Evolutionary conservation across 139 green algal genomes (phyloP), one percentile per base, ranked within the genome.

Genomic region (Penium margaritaceum): DNA sequence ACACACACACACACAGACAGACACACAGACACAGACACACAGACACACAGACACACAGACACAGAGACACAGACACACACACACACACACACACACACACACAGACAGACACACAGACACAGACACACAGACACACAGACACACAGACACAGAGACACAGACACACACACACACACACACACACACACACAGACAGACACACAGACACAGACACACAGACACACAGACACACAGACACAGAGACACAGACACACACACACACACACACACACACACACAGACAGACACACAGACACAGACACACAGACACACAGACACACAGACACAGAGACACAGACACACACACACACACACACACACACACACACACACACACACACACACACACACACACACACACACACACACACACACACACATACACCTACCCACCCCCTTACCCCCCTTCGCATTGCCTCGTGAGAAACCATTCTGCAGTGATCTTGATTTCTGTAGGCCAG

Each of bases 111-210:
- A 51, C 41, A 51, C 41, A 51, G 9, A 51, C 41, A 51, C 41
- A 51, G 9, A 51, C 41, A 51, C 41, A 51, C 41, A 51, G 9
- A 51, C 41, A 51, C 41, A 51, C 41, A 51, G 9, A 51, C 41
- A 51, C 41, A 51, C 41, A 51, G 9, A 51, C 41, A 51, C 41
- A 51, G 9, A 51, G 9, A 51, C 41, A 51, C 41, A 51, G 9
- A 51, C 41, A 51, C 41, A 51, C 41, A 51, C 41, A 51, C 41
- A 51, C 41, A 51, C 41, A 51, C 41, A 51, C 41, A 51, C 41
- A 51, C 41, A 51, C 41, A 51, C 41, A 51, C 41, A 51, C 41
- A 51, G 9, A 51, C 41, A 51, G 9, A 51, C 41, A 51, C 41
- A 51, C 41, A 51, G 9, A 51, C 41, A 51, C 41, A 51, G 9